These are phyloP conservation scores for Porphyrellus cyaneotinctus DNA, from an alignment of 768 basidiomycete species.

Conservation along the genomic window DNA sequence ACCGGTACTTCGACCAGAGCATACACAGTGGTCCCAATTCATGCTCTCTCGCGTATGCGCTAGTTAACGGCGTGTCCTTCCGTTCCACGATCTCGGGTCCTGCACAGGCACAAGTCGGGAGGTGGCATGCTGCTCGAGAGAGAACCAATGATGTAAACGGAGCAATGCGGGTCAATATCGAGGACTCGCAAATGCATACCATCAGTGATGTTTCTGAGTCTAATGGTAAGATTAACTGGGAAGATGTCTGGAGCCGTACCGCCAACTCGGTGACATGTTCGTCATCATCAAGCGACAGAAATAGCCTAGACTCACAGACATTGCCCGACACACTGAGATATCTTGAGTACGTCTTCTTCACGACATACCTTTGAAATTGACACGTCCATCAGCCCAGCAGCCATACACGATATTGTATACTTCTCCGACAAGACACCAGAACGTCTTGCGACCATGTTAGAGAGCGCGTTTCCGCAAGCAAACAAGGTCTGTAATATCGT, in stretches of 20 bases:
- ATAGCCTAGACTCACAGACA: neutral
- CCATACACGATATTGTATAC: slow-evolving; percentile 39
- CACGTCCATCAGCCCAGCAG: slow-evolving; percentile 13
- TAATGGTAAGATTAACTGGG: slow-evolving; percentile 41
- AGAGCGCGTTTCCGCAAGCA: slow-evolving; percentile 38
- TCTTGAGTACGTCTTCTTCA: slow-evolving; percentile 24
- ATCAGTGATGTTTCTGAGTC: slow-evolving; percentile 1
- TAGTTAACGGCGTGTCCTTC: slow-evolving; percentile 44
- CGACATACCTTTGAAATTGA: neutral
- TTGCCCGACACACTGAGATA: slow-evolving; percentile 39
- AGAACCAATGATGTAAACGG: slow-evolving; percentile 1
- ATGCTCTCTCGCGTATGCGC: slow-evolving; percentile 59
- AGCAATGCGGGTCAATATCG: neutral
- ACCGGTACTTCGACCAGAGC: slow-evolving; percentile 4
- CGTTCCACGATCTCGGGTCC: slow-evolving; percentile 61
- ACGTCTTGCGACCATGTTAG: slow-evolving; percentile 46
- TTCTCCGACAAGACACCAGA: slow-evolving; percentile 57
- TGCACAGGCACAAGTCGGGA: slow-evolving; percentile 59
- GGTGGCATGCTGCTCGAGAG: slow-evolving; percentile 59
- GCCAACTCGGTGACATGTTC: neutral
- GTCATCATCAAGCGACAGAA: neutral
- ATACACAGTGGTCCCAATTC: slow-evolving; percentile 31
- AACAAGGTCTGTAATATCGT: slow-evolving; percentile 41
- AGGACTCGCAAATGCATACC: slow-evolving; percentile 1
- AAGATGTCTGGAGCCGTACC: slow-evolving; percentile 44